These are phyloP conservation scores for Cadophora luteo-olivacea DNA, from an alignment of 2,329 filamentous ascomycete species.

Conservation along the genomic window DNA sequence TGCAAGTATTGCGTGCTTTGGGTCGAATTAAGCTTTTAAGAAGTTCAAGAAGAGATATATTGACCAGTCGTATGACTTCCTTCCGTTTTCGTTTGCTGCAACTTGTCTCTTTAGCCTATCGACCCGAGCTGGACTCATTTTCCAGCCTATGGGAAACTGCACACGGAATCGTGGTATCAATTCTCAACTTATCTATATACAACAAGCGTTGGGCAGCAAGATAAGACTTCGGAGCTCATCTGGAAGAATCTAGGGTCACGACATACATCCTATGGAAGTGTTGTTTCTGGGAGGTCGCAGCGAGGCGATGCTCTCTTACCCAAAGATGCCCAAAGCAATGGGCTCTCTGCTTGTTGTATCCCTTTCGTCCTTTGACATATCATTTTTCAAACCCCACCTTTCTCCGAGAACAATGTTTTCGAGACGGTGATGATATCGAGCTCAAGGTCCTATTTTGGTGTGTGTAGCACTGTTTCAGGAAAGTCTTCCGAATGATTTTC, in stretches of 20 bases:
- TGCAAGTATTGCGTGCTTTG: constrained; percentile 15
- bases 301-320: too few species aligned
- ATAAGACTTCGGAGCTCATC: neutral
- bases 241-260: neutral
- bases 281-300: too few species aligned
- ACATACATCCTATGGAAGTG: too few species aligned
- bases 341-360: too few species aligned
- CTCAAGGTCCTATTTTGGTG: too few species aligned
- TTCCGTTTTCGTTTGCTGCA: neutral
- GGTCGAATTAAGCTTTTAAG: constrained; percentile 8
- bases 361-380: too few species aligned
- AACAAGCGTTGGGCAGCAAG: constrained; percentile 2
- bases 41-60: constrained; percentile 16
- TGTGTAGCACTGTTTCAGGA: too few species aligned
- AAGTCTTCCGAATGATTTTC: too few species aligned
- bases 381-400: too few species aligned
- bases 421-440: too few species aligned
- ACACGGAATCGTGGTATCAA: neutral
- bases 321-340: too few species aligned
- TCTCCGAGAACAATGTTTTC: too few species aligned
- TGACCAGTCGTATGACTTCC: constrained; percentile 17
- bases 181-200: neutral
- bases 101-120: neutral
- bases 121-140: neutral
- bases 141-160: neutral